Base-by-base conservation (phyloP, 106 monocot species). In the Agapanthus africanus region DNA sequence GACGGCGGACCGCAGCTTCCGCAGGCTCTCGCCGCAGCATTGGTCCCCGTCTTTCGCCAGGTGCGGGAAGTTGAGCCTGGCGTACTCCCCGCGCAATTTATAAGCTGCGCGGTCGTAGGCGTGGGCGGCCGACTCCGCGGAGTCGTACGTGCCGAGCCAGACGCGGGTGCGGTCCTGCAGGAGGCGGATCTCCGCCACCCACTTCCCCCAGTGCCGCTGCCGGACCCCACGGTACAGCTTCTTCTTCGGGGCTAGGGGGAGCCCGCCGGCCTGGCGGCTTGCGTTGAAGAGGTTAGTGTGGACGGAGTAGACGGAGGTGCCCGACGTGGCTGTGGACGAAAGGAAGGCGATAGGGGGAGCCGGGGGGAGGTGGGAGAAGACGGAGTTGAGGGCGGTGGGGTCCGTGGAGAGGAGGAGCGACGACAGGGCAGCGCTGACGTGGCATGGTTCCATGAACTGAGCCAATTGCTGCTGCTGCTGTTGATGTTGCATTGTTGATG, bases 91-190 rank as follows among this genome's bases (percentile, higher is more conserved):
- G 21, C 93, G 85, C 42, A 93, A 79, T 78, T 81, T 93, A 68
- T 83, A 81, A 21, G 85, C 85, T 4, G 93, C 93, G 15, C 85
- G 46, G 70, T 93, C 93, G 70, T 93, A 93, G 32, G 93, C 93
- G 59, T 77, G 73, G 11, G 91, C 91, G 3, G 91, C 91, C 22
- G 75, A 44, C 67, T 92, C 91, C 0, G 91, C 64, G 14, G 83
- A 85, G 71, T 81, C 81, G 80, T 88, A 93, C 16, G 93, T 93
- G 28, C 93, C 93, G 25, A 93, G 83, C 93, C 93, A 93, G 6
- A 93, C 83, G 21, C 93, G 74, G 69, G 83, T 73, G 56, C 83
- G 67, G 71, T 84, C 86, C 79, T 93, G 88, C 21, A 88, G 93
- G 23, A 93, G 73, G 47, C 93, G 80, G 68, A 88, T 88, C 88